phyloP scores from a whole-genome alignment of 148 eudicot species.

The Rhododendron molle region DNA sequence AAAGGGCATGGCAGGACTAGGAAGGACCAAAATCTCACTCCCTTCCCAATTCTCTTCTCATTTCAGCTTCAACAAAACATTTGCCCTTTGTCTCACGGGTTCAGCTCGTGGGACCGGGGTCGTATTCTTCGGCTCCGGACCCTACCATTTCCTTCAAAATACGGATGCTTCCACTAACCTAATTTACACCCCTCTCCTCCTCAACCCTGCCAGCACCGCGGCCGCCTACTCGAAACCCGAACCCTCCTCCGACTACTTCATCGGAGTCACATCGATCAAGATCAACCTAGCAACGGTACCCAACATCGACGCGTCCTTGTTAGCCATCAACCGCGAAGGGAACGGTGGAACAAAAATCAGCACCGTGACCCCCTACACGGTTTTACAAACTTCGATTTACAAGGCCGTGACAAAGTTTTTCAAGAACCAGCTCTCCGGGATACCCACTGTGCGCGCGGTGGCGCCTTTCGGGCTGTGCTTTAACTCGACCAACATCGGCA shows the following conservation, averaged over 20 bases:
- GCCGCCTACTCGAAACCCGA: background rate
- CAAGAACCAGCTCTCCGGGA: conserved; percentile 6
- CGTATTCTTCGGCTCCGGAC: conserved; percentile 47
- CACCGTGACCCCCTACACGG: conserved; percentile 40
- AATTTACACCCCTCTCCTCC: conserved; percentile 43
- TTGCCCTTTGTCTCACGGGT: conserved; percentile 37
- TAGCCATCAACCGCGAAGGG: conserved; percentile 20
- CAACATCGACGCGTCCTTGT: conserved; percentile 18
- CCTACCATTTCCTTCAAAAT: conserved; percentile 21
- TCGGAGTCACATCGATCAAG: conserved; percentile 28
- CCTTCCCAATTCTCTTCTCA: conserved; percentile 29
- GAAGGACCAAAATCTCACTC: conserved; percentile 26
- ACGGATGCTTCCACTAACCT: conserved; percentile 26
- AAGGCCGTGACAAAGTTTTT: conserved; percentile 16
- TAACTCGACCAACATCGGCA: background rate
- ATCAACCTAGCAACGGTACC: conserved; percentile 21
- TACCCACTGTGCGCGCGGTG: conserved; percentile 17
- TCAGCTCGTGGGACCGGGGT: conserved; percentile 34
- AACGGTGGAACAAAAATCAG: conserved; percentile 48
- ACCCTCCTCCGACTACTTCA: conserved; percentile 33
- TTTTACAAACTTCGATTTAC: conserved; percentile 33
- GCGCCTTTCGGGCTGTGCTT: conserved; percentile 42
- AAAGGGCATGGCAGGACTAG: conserved; percentile 47
- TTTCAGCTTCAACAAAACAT: conserved; percentile 23
- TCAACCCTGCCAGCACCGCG: conserved; percentile 18